phyloP scores from a whole-genome alignment of 306 rosid genomes.

The Vigna nakashimae region DNA sequence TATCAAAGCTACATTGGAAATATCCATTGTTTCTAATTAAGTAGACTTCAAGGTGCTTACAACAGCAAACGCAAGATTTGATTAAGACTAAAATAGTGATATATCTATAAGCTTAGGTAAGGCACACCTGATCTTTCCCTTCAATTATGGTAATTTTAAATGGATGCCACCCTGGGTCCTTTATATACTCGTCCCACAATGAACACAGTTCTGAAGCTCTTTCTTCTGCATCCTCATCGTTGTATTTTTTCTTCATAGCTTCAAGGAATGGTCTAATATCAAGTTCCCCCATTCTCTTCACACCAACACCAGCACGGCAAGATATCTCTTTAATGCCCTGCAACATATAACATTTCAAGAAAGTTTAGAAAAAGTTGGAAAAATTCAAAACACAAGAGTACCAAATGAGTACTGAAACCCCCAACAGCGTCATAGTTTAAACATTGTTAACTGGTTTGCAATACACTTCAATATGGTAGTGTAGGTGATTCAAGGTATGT shows the following conservation, averaged over 20 bases:
- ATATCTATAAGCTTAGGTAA: constrained; percentile 33
- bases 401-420: constrained; percentile 31
- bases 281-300: constrained; percentile 98
- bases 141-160: constrained; percentile 59
- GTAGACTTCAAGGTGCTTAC: constrained; percentile 23
- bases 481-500: not conserved
- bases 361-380: constrained; percentile 15
- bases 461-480: not conserved
- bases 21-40: not conserved
- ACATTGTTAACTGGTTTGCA: not conserved
- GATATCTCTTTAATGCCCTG: constrained; percentile 76
- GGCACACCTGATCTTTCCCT: constrained; percentile 65
- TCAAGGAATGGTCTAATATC: constrained; percentile 76
- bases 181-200: constrained; percentile 90
- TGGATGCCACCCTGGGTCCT: constrained; percentile 98
- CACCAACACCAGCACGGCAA: constrained; percentile 57
- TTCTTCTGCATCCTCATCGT: constrained; percentile 79
- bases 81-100: constrained; percentile 21
- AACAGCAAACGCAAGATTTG: constrained; percentile 34
- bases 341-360: constrained; percentile 29
- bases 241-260: constrained; percentile 78
- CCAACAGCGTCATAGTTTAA: constrained; percentile 5
- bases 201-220: constrained; percentile 88
- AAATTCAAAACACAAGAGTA: not conserved
- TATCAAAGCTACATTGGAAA: constrained; percentile 18